phyloP scores from a whole-genome alignment of 1,139 yeast genomes.

The Pneumocystis jirovecii region DNA sequence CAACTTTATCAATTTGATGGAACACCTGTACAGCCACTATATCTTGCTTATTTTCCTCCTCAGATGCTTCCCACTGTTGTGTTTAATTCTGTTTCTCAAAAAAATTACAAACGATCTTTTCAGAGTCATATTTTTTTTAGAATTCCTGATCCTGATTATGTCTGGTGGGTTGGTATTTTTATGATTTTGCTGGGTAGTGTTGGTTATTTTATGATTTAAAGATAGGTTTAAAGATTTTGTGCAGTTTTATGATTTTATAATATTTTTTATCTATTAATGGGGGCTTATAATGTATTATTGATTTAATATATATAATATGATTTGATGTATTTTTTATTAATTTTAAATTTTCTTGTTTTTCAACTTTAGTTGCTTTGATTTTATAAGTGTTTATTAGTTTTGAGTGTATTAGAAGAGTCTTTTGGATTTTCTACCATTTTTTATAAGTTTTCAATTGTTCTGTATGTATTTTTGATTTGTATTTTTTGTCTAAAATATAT shows the following conservation, averaged over 20 bases:
- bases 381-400: neutral
- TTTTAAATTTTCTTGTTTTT: neutral
- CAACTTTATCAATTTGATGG: slow-evolving; percentile 75
- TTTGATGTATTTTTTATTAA: neutral
- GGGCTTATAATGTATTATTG: neutral
- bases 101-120: slow-evolving; percentile 15
- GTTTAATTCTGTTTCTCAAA: slow-evolving; percentile 21
- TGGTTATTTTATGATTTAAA: slow-evolving; percentile 8
- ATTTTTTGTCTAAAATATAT: neutral
- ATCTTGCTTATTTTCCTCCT: slow-evolving; percentile 84
- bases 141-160: slow-evolving; percentile 6
- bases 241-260: neutral
- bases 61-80: slow-evolving; percentile 76
- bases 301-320: neutral
- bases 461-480: neutral
- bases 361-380: neutral
- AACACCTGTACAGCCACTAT: slow-evolving; percentile 66
- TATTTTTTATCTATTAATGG: neutral
- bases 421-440: neutral
- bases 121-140: slow-evolving; percentile 3
- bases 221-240: neutral
- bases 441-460: neutral
- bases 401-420: neutral
- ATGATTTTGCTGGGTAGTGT: slow-evolving; percentile 18
- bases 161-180: slow-evolving; percentile 16